A percentile compares a stretch with the other conserved stretches of the same genome.
phyloP scores from a whole-genome alignment of 2,329 filamentous ascomycete species.

The Colletotrichum endophyticum region DNA sequence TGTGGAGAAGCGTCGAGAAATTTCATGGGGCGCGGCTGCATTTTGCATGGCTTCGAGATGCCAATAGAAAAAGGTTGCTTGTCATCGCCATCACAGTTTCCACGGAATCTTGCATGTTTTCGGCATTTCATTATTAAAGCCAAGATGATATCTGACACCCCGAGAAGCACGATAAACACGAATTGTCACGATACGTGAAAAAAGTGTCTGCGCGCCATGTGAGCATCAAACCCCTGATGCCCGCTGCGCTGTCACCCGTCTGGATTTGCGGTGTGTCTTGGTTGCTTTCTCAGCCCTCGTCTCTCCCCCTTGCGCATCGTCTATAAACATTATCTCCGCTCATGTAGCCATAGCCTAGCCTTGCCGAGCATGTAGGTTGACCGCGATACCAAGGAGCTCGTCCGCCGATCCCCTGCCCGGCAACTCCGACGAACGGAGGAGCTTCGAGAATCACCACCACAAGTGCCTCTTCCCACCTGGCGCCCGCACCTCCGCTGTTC shows the following conservation, averaged over 20 bases:
- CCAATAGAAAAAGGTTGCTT: neutral
- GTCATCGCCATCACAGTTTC: neutral
- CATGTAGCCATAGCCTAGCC: constrained; percentile 10
- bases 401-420: constrained; percentile 12
- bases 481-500: neutral
- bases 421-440: constrained; percentile 17
- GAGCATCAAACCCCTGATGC: neutral
- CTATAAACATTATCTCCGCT: neutral
- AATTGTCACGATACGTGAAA: neutral
- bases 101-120: neutral
- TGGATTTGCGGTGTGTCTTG: constrained; percentile 5
- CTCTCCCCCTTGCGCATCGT: neutral
- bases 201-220: neutral
- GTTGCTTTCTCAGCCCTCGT: neutral
- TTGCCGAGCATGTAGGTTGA: constrained; percentile 11
- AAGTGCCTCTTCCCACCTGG: neutral
- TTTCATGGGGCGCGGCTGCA: neutral
- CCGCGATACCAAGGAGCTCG: neutral
- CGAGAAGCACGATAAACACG: neutral
- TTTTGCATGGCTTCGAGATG: neutral
- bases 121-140: neutral
- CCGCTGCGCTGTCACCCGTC: neutral
- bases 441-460: neutral
- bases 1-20: constrained; percentile 7
- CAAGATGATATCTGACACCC: neutral